Base-by-base conservation (phyloP, 2,329 filamentous ascomycete genomes). In the Cercospora canescens region DNA sequence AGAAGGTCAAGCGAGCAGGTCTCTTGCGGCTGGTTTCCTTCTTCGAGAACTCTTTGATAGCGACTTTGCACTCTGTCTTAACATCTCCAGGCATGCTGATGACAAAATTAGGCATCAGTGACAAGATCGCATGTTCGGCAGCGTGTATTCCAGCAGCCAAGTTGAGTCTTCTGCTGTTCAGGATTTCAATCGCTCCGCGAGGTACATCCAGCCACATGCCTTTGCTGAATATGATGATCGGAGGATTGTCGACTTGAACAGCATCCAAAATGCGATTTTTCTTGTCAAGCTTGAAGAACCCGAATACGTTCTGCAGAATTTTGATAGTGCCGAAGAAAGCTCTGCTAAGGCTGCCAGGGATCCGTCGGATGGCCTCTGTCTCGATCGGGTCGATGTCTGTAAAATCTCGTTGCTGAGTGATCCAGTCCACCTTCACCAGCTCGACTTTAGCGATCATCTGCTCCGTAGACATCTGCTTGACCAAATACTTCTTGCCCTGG, bases 201-300 rank as follows among this genome's bases (percentile, higher is more conserved):
- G 95, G 94, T 2, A 99, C 88, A 76, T 98, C 94, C 14, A 98
- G 86, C 95, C 95, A 99, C 88, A 97, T 92, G 41, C 94, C 95
- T 76, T 95, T 96, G 73, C 88, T 91, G 75, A 89, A 86, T 3
- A 93, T 87, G 58, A 95, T 87, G 60, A 98, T 92, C 0, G 95
- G 93, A 3, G 94, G 94, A 71, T 97, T 97, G 77, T 97, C 92
- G 24, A 98, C 93, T 66, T 94, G 88, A 0, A 98, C 90, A 2
- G 94, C 94, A 76, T 99, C 95, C 14, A 98, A 86, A 64, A 98
- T 92, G 1, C 92, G 88, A 1, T 91, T 87, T 71, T 88, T 90
- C 75, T 90, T 91, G 79, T 98, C 94, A n/a, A 97, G 83, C 77
- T 98, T 98, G 85, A 97, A 98, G 82, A 95, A 99, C 1, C 95